phyloP scores from a whole-genome alignment of 2,329 filamentous ascomycete genomes.

The Ophiostoma sp. region DNA sequence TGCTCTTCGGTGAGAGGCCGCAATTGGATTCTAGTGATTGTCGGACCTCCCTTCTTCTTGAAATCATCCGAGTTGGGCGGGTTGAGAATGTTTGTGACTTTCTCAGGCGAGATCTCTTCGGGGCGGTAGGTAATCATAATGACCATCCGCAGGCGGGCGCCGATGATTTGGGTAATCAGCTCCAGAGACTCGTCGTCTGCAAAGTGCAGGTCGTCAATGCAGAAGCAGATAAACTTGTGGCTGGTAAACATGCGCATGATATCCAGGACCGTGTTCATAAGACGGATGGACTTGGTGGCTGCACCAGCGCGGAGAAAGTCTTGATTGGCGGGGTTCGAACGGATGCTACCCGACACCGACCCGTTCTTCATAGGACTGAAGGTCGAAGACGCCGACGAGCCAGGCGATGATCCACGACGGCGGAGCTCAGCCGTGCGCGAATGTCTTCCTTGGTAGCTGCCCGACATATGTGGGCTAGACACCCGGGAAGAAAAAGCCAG shows the following conservation, averaged over 20 bases:
- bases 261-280: conserved; percentile 87
- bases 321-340: conserved; percentile 53
- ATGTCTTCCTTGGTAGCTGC: conserved; percentile 34
- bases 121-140: conserved; percentile 75
- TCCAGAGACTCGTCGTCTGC: conserved; percentile 86
- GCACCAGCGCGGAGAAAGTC: conserved; percentile 61
- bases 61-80: conserved; percentile 51
- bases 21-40: conserved; percentile 70
- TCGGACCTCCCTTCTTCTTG: conserved; percentile 53
- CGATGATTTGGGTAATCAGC: conserved; percentile 77
- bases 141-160: conserved; percentile 75
- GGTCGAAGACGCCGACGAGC: conserved; percentile 49
- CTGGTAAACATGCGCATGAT: conserved; percentile 78
- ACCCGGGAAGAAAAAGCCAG: conserved; percentile 38
- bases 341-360: conserved; percentile 38
- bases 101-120: conserved; percentile 61
- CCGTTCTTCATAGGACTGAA: conserved; percentile 24
- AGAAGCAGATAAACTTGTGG: conserved; percentile 85
- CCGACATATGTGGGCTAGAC: conserved; percentile 38
- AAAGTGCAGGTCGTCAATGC: conserved; percentile 85
- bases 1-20: conserved; percentile 74
- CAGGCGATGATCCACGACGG: conserved; percentile 41
- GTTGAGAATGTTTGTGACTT: conserved; percentile 55
- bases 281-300: conserved; percentile 65
- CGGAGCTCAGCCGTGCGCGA: conserved; percentile 19